phyloP scores from a whole-genome alignment of 2,329 filamentous ascomycete genomes.

The Pseudogymnoascus sp. region DNA sequence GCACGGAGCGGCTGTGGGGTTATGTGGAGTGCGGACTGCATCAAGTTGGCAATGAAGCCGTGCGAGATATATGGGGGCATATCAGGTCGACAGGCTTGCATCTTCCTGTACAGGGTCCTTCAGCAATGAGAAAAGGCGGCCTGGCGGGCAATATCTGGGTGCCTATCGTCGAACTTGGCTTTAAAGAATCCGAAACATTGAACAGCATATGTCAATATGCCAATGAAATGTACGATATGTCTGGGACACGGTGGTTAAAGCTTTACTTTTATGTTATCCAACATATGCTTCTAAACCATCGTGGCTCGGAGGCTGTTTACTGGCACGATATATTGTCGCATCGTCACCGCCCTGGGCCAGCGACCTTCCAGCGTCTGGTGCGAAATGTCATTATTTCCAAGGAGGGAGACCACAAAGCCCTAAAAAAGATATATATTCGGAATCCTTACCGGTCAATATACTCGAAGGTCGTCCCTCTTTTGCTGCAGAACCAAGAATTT shows the following conservation, averaged over 20 bases:
- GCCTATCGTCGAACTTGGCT: constrained; percentile 35
- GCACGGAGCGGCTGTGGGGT: not conserved
- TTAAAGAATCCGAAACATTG: constrained; percentile 29
- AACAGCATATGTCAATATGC: constrained; percentile 34
- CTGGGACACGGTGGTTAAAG: constrained; percentile 28
- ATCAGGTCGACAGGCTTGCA: not conserved
- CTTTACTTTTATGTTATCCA: constrained; percentile 41
- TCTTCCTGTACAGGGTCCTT: not conserved
- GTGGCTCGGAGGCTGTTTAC: constrained; percentile 16
- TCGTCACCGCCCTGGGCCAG: constrained; percentile 28
- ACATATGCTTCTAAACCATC: constrained; percentile 27
- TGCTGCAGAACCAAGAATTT: constrained; percentile 33
- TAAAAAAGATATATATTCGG: constrained; percentile 36
- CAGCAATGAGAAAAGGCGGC: constrained; percentile 19
- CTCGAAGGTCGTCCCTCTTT: constrained; percentile 32
- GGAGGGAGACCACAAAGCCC: constrained; percentile 26
- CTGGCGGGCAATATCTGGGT: constrained; percentile 39
- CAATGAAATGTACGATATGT: constrained; percentile 33
- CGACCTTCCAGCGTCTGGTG: constrained; percentile 31
- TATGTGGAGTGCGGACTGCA: not conserved
- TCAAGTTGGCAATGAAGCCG: not conserved
- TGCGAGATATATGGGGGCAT: not conserved
- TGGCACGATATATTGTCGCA: constrained; percentile 25
- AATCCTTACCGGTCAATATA: constrained; percentile 36
- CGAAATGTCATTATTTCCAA: constrained; percentile 19